Evolutionary conservation across 164 flowering plant genomes (phyloP).

Genomic region (Vitis rupestris): DNA sequence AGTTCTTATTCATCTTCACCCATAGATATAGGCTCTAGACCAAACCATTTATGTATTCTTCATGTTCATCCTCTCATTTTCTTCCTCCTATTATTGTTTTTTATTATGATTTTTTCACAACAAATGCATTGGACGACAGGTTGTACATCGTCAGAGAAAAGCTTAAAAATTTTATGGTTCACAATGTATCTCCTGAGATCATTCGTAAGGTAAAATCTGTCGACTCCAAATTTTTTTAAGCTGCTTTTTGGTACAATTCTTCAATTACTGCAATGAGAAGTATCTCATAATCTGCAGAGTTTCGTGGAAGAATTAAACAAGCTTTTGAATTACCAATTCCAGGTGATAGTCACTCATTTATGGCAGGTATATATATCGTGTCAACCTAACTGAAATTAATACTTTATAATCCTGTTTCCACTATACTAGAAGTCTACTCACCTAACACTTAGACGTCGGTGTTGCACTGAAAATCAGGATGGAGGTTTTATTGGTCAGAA

Average conservation of each 20-base stretch:
- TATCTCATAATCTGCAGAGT: not conserved
- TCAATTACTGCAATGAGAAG: not conserved
- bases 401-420: not conserved
- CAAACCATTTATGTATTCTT: not conserved
- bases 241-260: not conserved
- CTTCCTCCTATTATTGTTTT: not conserved
- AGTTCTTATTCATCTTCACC: too few relatives aligned
- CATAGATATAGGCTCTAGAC: too few relatives aligned
- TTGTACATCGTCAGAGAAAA: constrained; percentile 11
- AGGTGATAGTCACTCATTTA: not conserved
- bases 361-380: not conserved
- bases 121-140: not conserved
- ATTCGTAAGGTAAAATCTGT: not conserved
- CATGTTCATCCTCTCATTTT: not conserved
- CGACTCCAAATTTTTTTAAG: not conserved
- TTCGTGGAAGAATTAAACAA: constrained; percentile 8
- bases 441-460: not conserved
- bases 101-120: too few relatives aligned
- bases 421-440: not conserved
- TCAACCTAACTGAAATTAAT: not conserved
- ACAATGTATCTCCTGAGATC: constrained; percentile 1
- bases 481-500: not conserved
- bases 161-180: constrained; percentile 3
- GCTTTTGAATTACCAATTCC: not conserved
- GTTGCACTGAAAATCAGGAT: not conserved